phyloP scores from a whole-genome alignment of 305 asterid genomes.

The Rubia tinctorum region DNA sequence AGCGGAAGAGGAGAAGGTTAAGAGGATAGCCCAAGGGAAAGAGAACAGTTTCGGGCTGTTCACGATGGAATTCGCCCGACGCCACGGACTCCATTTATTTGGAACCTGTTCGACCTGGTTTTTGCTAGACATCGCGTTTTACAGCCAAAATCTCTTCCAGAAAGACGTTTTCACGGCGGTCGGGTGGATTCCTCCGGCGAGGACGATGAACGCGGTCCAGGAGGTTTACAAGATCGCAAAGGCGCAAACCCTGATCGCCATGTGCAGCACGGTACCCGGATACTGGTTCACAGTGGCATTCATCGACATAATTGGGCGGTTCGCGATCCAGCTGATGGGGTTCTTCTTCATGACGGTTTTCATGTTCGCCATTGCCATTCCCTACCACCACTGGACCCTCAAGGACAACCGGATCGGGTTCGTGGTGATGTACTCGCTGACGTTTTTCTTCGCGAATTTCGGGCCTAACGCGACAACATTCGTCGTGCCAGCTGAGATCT shows the following conservation, averaged over 20 bases:
- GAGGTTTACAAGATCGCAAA: slow-evolving; percentile 40
- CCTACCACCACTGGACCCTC: slow-evolving; percentile 42
- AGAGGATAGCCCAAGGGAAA: not conserved
- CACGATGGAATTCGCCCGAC: not conserved
- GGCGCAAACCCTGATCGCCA: slow-evolving; percentile 47
- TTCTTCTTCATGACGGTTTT: slow-evolving; percentile 58
- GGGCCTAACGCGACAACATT: slow-evolving; percentile 57
- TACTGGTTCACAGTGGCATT: slow-evolving; percentile 47
- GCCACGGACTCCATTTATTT: not conserved
- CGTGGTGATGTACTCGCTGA: slow-evolving; percentile 38
- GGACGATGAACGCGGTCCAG: slow-evolving; percentile 36
- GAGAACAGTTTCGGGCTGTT: not conserved
- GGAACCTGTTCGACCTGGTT: not conserved
- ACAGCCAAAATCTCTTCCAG: not conserved
- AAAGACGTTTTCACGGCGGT: not conserved
- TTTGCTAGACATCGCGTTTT: not conserved
- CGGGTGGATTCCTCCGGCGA: not conserved
- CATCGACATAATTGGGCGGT: slow-evolving; percentile 45
- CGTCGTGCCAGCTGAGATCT: slow-evolving; percentile 56
- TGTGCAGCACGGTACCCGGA: slow-evolving; percentile 50
- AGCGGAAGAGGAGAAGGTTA: not conserved
- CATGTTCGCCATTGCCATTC: slow-evolving; percentile 48
- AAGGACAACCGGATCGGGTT: slow-evolving; percentile 31
- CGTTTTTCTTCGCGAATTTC: slow-evolving; percentile 52
- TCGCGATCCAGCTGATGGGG: slow-evolving; percentile 43